Evolutionary conservation across 192 early-diverging fungal genomes (phyloP).

Genomic region (Coemansia sp.): DNA sequence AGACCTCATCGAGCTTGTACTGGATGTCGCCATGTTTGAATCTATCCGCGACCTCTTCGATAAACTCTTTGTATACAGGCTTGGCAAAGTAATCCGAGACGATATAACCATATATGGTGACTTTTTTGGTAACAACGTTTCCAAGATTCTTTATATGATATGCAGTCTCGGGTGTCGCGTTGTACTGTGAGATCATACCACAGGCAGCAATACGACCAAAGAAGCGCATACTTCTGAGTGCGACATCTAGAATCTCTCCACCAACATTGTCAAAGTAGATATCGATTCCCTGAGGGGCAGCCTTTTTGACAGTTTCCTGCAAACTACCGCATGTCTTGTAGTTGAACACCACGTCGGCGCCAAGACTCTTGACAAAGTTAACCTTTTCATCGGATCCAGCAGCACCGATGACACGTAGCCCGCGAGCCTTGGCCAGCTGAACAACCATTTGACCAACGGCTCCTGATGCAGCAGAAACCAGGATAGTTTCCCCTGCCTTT

Average conservation of each 20-base stretch:
- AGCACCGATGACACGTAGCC: constrained; percentile 78
- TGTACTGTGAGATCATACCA: constrained; percentile 72
- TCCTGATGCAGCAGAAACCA: constrained; percentile 75
- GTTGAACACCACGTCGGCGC: constrained; percentile 86
- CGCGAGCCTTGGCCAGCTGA: constrained; percentile 74
- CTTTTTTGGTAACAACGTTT: constrained; percentile 53
- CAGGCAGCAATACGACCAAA: constrained; percentile 68
- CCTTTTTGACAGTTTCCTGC: constrained; percentile 54
- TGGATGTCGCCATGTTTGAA: constrained; percentile 59
- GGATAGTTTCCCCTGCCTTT: constrained; percentile 79
- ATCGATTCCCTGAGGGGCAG: constrained; percentile 78
- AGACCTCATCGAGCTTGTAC: constrained; percentile 56
- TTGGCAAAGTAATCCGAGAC: constrained; percentile 52
- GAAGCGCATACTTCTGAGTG: constrained; percentile 61
- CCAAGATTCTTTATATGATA: constrained; percentile 57
- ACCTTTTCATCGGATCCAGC: constrained; percentile 87
- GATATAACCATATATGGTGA: constrained; percentile 65
- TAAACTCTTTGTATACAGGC: constrained; percentile 51
- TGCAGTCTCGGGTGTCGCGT: constrained; percentile 23
- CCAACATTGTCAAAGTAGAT: constrained; percentile 86
- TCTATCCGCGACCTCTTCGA: constrained; percentile 55
- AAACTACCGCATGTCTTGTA: constrained; percentile 72
- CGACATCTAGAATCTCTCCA: constrained; percentile 76
- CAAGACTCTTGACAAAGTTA: constrained; percentile 62
- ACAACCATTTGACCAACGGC: constrained; percentile 74